Evolutionary conservation across 371 early-diverging fungal species (phyloP).

Genomic region (Basidiobolus heterosporus): DNA sequence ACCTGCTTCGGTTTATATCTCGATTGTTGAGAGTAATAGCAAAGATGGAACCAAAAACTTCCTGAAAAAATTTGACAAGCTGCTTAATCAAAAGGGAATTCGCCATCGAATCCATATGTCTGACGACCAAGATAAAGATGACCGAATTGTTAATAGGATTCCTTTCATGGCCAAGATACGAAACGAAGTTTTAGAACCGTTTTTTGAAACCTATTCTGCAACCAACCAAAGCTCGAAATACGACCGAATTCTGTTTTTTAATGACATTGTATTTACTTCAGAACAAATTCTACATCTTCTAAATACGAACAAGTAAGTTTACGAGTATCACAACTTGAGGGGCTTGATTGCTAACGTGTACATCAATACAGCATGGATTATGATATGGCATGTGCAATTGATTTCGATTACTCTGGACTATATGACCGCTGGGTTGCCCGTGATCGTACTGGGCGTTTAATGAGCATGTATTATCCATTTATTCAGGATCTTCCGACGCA

Average conservation of each 20-base stretch:
- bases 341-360: no score
- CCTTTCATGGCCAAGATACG: constrained; percentile 10
- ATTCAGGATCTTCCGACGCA: constrained; percentile 8
- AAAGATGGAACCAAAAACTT: constrained; percentile 7
- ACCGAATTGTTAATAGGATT: constrained; percentile 3
- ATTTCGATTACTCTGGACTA: constrained; percentile 11
- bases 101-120: constrained; percentile 7
- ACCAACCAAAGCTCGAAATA: neutral
- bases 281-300: constrained; percentile 10
- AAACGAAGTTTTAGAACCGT: constrained; percentile 10
- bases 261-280: constrained; percentile 11
- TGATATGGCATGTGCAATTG: constrained; percentile 14
- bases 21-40: constrained; percentile 16
- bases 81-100: constrained; percentile 2
- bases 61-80: constrained; percentile 1
- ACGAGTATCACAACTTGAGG: no score
- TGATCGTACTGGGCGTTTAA: constrained; percentile 9
- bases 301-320: constrained; percentile 1
- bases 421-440: constrained; percentile 15
- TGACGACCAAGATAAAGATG: neutral
- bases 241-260: constrained; percentile 12
- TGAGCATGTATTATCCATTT: constrained; percentile 13
- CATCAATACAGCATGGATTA: constrained; percentile 3
- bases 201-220: neutral
- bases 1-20: constrained; percentile 8